These are phyloP conservation scores for Planoprotostelium fungivorum DNA, from an alignment of 78 protist genomes.

Conservation along the genomic window DNA sequence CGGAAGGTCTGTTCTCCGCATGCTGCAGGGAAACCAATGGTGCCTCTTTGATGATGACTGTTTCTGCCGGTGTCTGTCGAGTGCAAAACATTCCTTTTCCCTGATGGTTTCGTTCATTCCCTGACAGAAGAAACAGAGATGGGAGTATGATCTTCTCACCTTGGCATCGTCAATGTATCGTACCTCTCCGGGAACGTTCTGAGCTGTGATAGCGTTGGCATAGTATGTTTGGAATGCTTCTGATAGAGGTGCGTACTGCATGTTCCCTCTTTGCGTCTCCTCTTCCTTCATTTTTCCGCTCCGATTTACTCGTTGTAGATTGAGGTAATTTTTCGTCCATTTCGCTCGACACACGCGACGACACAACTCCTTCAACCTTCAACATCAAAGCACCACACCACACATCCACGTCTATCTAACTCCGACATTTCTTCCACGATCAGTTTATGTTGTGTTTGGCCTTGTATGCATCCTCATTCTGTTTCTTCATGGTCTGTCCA, in stretches of 20 bases:
- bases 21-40: slow-evolving; percentile 51
- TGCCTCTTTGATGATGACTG: slow-evolving; percentile 25
- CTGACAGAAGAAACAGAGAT: not conserved
- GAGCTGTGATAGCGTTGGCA: not conserved
- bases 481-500: too few species aligned
- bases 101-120: not conserved
- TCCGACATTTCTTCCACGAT: too few species aligned
- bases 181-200: not conserved
- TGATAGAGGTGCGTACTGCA: not conserved
- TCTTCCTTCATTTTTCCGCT: too few species aligned
- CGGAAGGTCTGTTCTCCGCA: slow-evolving; percentile 41
- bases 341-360: too few species aligned
- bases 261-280: not conserved
- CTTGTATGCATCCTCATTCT: too few species aligned
- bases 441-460: too few species aligned
- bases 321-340: too few species aligned
- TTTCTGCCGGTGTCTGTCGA: not conserved
- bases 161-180: not conserved
- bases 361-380: too few species aligned
- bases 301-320: too few species aligned
- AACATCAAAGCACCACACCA: too few species aligned
- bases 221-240: not conserved
- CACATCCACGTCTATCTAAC: too few species aligned
- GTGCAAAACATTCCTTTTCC: not conserved
- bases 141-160: too few species aligned